Conservation (phyloP, 352 stramenopile species). For the Phytophthora gonapodyides region DNA sequence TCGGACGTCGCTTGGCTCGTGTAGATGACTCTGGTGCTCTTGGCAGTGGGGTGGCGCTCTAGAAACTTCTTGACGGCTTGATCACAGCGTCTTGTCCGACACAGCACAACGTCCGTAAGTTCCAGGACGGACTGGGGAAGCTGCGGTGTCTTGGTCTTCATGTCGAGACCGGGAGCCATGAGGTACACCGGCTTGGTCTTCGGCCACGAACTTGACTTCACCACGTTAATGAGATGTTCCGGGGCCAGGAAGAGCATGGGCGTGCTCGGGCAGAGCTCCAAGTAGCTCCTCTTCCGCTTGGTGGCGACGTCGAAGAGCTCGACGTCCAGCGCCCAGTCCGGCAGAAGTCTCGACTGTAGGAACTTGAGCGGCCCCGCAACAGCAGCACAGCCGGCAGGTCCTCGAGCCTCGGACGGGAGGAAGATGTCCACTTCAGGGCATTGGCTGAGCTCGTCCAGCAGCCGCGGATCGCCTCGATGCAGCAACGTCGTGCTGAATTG, state of each 20-base stretch:
- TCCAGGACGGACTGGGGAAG: slow-evolving; percentile 17
- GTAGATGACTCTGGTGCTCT: slow-evolving; percentile 40
- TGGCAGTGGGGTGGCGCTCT: background rate
- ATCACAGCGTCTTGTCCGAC: slow-evolving; percentile 27
- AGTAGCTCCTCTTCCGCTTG: slow-evolving; percentile 38
- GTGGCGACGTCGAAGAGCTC: slow-evolving; percentile 22
- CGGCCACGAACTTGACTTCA: slow-evolving; percentile 33
- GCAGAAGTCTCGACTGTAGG: slow-evolving; percentile 37
- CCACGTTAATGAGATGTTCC: slow-evolving; percentile 25
- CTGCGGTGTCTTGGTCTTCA: slow-evolving; percentile 4
- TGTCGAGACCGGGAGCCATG: slow-evolving; percentile 28
- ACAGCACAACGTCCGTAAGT: slow-evolving; percentile 28
- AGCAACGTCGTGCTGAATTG: slow-evolving; percentile 21
- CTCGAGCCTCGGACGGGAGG: slow-evolving; percentile 34
- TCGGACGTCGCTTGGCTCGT: slow-evolving; percentile 43
- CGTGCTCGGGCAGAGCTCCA: slow-evolving; percentile 48
- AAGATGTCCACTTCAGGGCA: slow-evolving; percentile 73
- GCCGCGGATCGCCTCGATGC: slow-evolving; percentile 38
- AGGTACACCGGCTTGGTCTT: slow-evolving; percentile 52
- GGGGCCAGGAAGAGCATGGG: slow-evolving; percentile 49
- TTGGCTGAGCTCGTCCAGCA: slow-evolving; percentile 48
- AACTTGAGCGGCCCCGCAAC: slow-evolving; percentile 42
- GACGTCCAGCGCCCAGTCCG: slow-evolving; percentile 31
- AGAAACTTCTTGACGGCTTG: slow-evolving; percentile 25
- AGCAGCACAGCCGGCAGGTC: slow-evolving; percentile 51